These are phyloP conservation scores for Caloboletus inedulis DNA, from an alignment of 1,284 basidiomycete species.

Conservation along the genomic window DNA sequence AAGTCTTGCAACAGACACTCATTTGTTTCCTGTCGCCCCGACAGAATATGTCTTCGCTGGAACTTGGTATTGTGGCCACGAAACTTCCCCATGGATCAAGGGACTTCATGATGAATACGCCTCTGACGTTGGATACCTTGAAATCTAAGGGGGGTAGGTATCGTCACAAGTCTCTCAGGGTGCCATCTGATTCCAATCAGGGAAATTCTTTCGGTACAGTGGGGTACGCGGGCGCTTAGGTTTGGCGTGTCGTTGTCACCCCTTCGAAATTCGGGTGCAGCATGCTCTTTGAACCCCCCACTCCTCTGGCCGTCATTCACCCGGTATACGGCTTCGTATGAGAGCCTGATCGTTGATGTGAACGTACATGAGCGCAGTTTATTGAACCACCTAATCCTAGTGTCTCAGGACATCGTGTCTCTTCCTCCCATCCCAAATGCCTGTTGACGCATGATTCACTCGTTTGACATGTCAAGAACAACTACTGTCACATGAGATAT, in stretches of 20 bases:
- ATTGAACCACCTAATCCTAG: background rate
- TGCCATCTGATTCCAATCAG: background rate
- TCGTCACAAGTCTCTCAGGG: background rate
- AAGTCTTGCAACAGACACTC: background rate
- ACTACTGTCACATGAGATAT: background rate
- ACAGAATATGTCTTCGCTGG: background rate
- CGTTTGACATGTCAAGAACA: background rate
- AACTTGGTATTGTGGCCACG: background rate
- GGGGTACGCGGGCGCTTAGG: background rate
- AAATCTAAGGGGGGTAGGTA: background rate
- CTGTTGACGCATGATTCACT: background rate
- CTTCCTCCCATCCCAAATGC: constrained; percentile 1
- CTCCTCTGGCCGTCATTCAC: background rate
- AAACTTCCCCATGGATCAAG: background rate
- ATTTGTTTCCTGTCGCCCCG: background rate
- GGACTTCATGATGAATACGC: too few relatives aligned
- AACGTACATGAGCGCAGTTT: background rate
- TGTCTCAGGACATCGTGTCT: background rate
- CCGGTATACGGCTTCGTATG: background rate
- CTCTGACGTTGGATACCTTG: background rate
- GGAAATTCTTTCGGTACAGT: background rate
- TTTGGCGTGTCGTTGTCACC: background rate
- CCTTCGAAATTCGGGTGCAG: background rate
- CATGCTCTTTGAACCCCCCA: background rate
- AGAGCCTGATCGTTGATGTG: background rate